A percentile compares a stretch with the other conserved stretches of the same genome.
These are phyloP conservation scores for Lentinula lateritia DNA, from an alignment of 768 basidiomycete genomes.

Conservation along the genomic window DNA sequence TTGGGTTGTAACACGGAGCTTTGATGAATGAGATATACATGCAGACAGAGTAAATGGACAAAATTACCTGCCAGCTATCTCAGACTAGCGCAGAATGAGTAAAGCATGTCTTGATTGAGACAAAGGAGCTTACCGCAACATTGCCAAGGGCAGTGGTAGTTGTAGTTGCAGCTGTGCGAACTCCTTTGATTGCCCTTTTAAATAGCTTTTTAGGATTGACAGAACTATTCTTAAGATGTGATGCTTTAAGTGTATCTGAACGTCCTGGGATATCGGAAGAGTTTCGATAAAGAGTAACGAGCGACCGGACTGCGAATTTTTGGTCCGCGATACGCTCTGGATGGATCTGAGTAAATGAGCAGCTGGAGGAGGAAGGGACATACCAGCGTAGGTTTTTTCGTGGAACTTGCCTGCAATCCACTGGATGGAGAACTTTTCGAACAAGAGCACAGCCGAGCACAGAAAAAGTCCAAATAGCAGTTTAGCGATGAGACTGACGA, in stretches of 20 bases:
- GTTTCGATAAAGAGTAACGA: slow-evolving; percentile 74
- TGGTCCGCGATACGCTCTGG: slow-evolving; percentile 78
- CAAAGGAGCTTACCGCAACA: slow-evolving; percentile 35
- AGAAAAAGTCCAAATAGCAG: slow-evolving; percentile 71
- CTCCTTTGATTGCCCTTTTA: slow-evolving; percentile 65
- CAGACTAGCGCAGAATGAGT: slow-evolving; percentile 3
- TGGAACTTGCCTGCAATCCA: slow-evolving; percentile 83
- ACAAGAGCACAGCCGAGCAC: slow-evolving; percentile 63
- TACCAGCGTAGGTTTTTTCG: slow-evolving; percentile 65
- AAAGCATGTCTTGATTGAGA: not conserved
- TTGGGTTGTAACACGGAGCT: slow-evolving; percentile 85
- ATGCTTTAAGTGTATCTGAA: slow-evolving; percentile 50
- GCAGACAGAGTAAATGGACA: not conserved
- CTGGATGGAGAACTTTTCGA: slow-evolving; percentile 84
- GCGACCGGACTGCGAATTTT: slow-evolving; percentile 66
- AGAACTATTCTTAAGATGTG: slow-evolving; percentile 25
- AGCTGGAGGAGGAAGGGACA: slow-evolving; percentile 8
- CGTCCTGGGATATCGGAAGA: slow-evolving; percentile 71
- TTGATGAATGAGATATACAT: slow-evolving; percentile 1
- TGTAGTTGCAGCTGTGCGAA: slow-evolving; percentile 68
- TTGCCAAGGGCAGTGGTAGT: slow-evolving; percentile 70
- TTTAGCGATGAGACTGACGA: slow-evolving; percentile 53
- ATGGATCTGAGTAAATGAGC: slow-evolving; percentile 2
- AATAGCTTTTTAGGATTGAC: slow-evolving; percentile 59
- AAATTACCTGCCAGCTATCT: slow-evolving; percentile 39